Percentiles rank a stretch among this genome's conserved stretches.
Evolutionary conservation across 2,329 filamentous ascomycete genomes (phyloP).

Genomic region (Dactylonectria macrodidyma): DNA sequence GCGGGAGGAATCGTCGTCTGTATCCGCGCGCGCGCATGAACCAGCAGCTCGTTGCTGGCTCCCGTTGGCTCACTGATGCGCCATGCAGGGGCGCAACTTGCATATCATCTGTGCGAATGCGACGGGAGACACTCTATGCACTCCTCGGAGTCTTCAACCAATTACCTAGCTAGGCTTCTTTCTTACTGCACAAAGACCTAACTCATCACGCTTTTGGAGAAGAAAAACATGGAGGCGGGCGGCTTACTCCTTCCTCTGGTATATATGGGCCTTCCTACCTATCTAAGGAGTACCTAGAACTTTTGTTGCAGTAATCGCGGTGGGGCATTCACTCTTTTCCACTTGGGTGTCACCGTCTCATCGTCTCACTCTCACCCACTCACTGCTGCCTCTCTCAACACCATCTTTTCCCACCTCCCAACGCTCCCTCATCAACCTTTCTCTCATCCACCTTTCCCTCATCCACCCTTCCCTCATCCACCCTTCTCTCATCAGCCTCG

Average conservation of each 20-base stretch:
- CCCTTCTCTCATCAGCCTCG: background rate
- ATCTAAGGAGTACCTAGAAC: too few species aligned
- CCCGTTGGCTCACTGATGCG: slow-evolving; percentile 8
- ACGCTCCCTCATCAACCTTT: background rate
- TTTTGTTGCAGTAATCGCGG: background rate
- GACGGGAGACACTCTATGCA: background rate
- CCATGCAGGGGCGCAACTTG: slow-evolving; percentile 13
- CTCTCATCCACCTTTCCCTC: background rate
- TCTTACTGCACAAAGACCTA: too few species aligned
- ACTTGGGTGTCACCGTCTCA: background rate
- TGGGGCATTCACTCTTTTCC: background rate
- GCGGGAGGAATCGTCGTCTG: background rate
- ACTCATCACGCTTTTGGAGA: background rate
- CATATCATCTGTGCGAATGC: slow-evolving; percentile 12
- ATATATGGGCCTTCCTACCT: too few species aligned
- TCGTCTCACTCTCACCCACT: background rate
- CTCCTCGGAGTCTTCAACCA: too few species aligned
- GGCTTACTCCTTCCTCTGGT: background rate
- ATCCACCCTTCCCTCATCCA: background rate
- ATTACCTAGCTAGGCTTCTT: too few species aligned
- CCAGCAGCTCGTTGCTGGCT: slow-evolving; percentile 8
- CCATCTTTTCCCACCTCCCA: background rate
- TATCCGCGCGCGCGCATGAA: slow-evolving; percentile 26
- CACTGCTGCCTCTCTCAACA: background rate
- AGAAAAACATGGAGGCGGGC: background rate